These are phyloP conservation scores for Hemileccinum impolitum DNA, from an alignment of 768 basidiomycete species.

Conservation along the genomic window DNA sequence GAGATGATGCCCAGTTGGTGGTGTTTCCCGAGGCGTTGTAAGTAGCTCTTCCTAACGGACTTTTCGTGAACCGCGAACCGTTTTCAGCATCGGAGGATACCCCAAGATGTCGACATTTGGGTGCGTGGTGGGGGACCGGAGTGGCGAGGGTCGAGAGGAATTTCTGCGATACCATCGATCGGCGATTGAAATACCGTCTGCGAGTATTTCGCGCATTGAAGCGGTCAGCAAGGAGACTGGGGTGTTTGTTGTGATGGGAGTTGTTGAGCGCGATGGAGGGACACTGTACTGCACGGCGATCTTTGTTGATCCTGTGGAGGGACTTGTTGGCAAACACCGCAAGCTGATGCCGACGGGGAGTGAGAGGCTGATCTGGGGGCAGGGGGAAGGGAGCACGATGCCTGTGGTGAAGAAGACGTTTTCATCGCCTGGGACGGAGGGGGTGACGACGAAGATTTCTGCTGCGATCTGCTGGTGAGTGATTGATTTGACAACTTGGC, in stretches of 20 bases:
- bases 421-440: slow-evolving; percentile 15
- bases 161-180: slow-evolving; percentile 51
- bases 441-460: slow-evolving; percentile 44
- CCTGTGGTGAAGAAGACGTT: slow-evolving; percentile 46
- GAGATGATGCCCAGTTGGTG: slow-evolving; percentile 45
- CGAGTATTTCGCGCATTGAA: slow-evolving; percentile 46
- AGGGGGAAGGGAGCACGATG: slow-evolving; percentile 52
- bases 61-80: neutral
- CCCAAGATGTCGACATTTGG: slow-evolving; percentile 50
- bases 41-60: slow-evolving; percentile 12
- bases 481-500: no score
- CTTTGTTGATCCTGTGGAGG: slow-evolving; percentile 51
- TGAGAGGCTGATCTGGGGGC: slow-evolving; percentile 63
- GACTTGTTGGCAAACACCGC: slow-evolving; percentile 58
- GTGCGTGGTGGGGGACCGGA: slow-evolving; percentile 47
- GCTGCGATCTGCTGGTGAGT: slow-evolving; percentile 59
- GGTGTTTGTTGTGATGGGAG: slow-evolving; percentile 57
- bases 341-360: slow-evolving; percentile 61
- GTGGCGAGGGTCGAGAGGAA: slow-evolving; percentile 52
- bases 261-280: slow-evolving; percentile 56
- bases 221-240: slow-evolving; percentile 43
- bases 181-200: slow-evolving; percentile 56
- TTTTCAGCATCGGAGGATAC: slow-evolving; percentile 52
- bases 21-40: slow-evolving; percentile 62
- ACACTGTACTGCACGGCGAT: slow-evolving; percentile 61